These are phyloP conservation scores for Barbatosphaeria neglecta DNA, from an alignment of 495 filamentous ascomycete species.

Conservation along the genomic window DNA sequence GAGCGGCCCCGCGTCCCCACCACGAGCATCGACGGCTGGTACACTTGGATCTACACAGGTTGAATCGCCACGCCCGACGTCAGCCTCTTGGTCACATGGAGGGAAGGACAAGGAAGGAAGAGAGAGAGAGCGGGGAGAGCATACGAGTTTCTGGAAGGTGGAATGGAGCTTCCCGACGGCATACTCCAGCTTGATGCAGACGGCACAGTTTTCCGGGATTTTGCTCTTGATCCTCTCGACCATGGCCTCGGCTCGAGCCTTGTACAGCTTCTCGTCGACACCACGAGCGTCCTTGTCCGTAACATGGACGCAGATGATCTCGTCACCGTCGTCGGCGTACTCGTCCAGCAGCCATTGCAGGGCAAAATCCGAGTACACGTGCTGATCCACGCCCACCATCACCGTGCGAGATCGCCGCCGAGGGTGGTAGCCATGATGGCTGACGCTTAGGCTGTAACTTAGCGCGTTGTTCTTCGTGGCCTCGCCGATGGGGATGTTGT, in stretches of 20 bases:
- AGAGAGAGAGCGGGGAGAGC: constrained; percentile 24
- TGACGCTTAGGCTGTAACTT: constrained; percentile 74
- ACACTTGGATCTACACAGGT: constrained; percentile 65
- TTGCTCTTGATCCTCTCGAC: constrained; percentile 72
- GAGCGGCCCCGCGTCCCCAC: constrained; percentile 86
- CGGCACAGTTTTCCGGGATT: constrained; percentile 74
- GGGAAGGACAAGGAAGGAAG: background rate
- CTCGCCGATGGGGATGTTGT: constrained; percentile 67
- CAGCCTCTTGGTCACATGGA: background rate
- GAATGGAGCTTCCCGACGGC: constrained; percentile 84
- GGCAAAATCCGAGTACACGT: constrained; percentile 91
- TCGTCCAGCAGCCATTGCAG: constrained; percentile 91
- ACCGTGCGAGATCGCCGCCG: constrained; percentile 80
- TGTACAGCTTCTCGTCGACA: constrained; percentile 60
- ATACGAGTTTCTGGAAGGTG: constrained; percentile 86
- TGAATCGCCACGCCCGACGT: background rate
- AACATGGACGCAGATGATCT: constrained; percentile 87
- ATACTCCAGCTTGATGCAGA: constrained; percentile 81
- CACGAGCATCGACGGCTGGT: constrained; percentile 89
- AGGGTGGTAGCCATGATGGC: constrained; percentile 81
- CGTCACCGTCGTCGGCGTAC: constrained; percentile 91
- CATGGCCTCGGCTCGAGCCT: constrained; percentile 63
- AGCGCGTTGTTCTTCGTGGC: constrained; percentile 64
- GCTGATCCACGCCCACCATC: constrained; percentile 86
- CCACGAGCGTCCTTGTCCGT: constrained; percentile 75